These are phyloP conservation scores for Zoysia japonica DNA, from an alignment of 176 grass and related monocot species.

Conservation along the genomic window DNA sequence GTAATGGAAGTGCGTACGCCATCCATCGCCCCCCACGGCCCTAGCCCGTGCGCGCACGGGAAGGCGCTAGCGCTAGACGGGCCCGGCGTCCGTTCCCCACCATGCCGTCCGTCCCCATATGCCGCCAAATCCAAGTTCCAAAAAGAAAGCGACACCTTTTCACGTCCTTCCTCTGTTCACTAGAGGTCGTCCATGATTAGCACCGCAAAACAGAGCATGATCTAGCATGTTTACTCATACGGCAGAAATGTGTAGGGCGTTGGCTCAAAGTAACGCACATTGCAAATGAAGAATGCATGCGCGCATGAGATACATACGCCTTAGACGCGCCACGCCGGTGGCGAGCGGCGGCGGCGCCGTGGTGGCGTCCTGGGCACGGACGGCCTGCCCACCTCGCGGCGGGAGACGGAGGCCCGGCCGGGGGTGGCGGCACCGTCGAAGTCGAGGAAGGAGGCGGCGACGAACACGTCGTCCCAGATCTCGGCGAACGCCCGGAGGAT, in stretches of 20 bases:
- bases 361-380: slow-evolving; percentile 36
- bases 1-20: neutral
- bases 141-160: slow-evolving; percentile 12
- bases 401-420: neutral
- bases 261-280: neutral
- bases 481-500: slow-evolving; percentile 74
- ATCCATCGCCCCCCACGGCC: neutral
- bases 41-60: neutral
- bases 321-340: slow-evolving; percentile 45
- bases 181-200: slow-evolving; percentile 3
- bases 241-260: neutral
- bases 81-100: slow-evolving; percentile 10
- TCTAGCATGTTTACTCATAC: neutral
- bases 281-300: neutral
- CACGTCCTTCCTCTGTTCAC: neutral
- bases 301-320: neutral
- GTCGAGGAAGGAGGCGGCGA: slow-evolving; percentile 19
- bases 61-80: neutral
- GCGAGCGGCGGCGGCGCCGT: slow-evolving; percentile 33
- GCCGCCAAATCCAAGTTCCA: neutral
- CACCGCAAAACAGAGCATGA: neutral
- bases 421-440: neutral
- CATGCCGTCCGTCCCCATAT: slow-evolving; percentile 1
- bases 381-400: slow-evolving; percentile 11
- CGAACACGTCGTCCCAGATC: slow-evolving; percentile 70